phyloP scores from a whole-genome alignment of 208 protist genomes.

The Trypanosoma grayi region DNA sequence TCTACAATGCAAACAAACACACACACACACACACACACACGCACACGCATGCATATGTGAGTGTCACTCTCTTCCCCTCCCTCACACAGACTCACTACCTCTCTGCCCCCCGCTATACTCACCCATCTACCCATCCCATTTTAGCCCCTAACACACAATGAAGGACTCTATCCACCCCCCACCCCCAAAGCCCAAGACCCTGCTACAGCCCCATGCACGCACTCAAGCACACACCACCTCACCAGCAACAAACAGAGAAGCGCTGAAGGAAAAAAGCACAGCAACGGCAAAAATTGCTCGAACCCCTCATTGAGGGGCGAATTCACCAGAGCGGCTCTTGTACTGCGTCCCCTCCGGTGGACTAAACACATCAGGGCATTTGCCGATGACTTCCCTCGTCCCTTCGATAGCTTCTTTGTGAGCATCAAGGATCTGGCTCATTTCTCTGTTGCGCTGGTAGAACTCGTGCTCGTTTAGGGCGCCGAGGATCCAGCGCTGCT shows the following conservation, averaged over 20 bases:
- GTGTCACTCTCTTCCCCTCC: too few species aligned
- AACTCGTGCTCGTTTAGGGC: slow-evolving; percentile 73
- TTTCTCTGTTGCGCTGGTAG: slow-evolving; percentile 74
- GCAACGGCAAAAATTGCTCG: too few species aligned
- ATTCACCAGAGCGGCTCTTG: slow-evolving; percentile 51
- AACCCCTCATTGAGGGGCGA: slow-evolving; percentile 20
- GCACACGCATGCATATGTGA: too few species aligned
- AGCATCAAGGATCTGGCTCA: slow-evolving; percentile 62
- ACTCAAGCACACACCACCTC: background rate
- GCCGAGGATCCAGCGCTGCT: slow-evolving; percentile 54
- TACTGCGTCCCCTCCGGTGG: slow-evolving; percentile 43
- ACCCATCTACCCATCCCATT: slow-evolving; percentile 16
- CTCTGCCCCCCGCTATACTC: background rate
- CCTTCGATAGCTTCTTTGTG: slow-evolving; percentile 68
- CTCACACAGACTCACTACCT: too few species aligned
- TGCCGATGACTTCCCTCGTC: slow-evolving; percentile 46
- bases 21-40: too few species aligned
- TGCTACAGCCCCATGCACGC: background rate
- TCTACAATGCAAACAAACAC: too few species aligned
- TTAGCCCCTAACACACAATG: background rate
- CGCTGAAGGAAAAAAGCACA: too few species aligned
- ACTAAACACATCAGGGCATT: slow-evolving; percentile 48
- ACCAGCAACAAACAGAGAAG: too few species aligned
- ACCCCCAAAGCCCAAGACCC: background rate
- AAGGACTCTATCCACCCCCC: background rate